Evolutionary conservation across 1,284 basidiomycete species (phyloP).

Genomic region (Dichomitus squalens): DNA sequence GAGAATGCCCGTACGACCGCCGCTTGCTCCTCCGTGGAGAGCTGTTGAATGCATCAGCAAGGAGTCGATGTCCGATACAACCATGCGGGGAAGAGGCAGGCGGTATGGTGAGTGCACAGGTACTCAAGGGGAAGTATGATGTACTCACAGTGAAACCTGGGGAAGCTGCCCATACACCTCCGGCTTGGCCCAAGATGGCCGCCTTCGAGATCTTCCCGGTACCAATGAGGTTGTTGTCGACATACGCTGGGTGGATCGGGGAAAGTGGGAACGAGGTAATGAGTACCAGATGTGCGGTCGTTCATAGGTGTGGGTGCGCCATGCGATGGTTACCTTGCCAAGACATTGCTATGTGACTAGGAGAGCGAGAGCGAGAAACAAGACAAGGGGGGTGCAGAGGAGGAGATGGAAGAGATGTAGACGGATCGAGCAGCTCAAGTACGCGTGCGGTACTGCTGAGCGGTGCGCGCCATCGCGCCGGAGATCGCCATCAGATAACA

Average conservation of each 20-base stretch:
- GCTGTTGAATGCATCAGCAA: conserved; percentile 42
- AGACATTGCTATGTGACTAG: conserved; percentile 31
- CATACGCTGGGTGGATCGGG: conserved; percentile 62
- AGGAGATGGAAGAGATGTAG: conserved; percentile 7
- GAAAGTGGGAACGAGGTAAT: neutral
- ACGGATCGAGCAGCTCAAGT: conserved; percentile 16
- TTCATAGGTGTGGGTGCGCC: neutral
- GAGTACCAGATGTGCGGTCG: neutral
- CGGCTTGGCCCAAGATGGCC: conserved; percentile 84
- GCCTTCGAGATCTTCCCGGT: conserved; percentile 77
- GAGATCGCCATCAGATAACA: conserved; percentile 33
- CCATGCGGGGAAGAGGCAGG: neutral
- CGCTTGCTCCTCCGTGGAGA: conserved; percentile 77
- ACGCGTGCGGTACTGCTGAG: conserved; percentile 9
- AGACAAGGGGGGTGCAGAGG: neutral
- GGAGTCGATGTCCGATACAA: neutral
- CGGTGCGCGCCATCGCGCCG: conserved; percentile 16
- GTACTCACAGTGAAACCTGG: conserved; percentile 72
- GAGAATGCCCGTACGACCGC: conserved; percentile 60
- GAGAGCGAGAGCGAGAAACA: conserved; percentile 5
- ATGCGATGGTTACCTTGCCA: conserved; percentile 38
- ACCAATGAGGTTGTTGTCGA: conserved; percentile 85
- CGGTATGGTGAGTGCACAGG: neutral
- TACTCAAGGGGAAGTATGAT: neutral
- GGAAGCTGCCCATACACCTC: conserved; percentile 87